These are phyloP conservation scores for Carex arenaria DNA, from an alignment of 202 grass and related monocot genomes.

Conservation along the genomic window DNA sequence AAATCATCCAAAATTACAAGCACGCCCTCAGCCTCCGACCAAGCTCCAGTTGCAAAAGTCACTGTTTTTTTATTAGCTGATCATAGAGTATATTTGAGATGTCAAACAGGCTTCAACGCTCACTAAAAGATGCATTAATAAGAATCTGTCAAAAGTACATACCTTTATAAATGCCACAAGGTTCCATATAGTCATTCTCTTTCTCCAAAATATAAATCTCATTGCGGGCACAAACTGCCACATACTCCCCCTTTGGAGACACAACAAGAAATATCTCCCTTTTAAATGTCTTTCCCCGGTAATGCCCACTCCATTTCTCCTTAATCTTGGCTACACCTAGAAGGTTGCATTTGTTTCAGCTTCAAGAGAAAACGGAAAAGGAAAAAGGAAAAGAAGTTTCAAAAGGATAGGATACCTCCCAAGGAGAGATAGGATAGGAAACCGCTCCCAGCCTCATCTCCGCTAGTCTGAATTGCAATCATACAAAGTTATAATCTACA, in stretches of 20 bases:
- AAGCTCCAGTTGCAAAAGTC: conserved; percentile 64
- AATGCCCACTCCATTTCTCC: conserved; percentile 52
- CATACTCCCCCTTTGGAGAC: conserved; percentile 51
- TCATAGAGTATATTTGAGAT: conserved; percentile 16
- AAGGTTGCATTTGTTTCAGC: background rate
- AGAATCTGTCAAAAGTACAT: conserved; percentile 6
- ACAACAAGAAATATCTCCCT: conserved; percentile 41
- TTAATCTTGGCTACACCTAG: conserved; percentile 65
- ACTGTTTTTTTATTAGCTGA: conserved; percentile 64
- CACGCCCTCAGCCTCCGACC: conserved; percentile 72
- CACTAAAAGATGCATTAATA: background rate
- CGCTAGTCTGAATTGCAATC: conserved; percentile 26
- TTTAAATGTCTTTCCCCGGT: conserved; percentile 28
- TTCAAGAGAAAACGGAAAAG: background rate
- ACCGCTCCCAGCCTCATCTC: conserved; percentile 26
- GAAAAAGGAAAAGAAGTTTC: background rate
- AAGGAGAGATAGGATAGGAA: conserved; percentile 74
- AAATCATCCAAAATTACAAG: conserved; percentile 61
- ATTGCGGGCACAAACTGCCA: conserved; percentile 52
- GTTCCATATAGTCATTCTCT: conserved; percentile 49
- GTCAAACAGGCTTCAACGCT: background rate
- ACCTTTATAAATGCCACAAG: conserved; percentile 66
- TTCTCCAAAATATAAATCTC: conserved; percentile 52
- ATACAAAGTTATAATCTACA: background rate
- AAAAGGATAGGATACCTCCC: conserved; percentile 35